Percentiles rank a stretch among this genome's conserved stretches.
phyloP scores from a whole-genome alignment of 176 grass and related monocot genomes.

The Triticum urartu region DNA sequence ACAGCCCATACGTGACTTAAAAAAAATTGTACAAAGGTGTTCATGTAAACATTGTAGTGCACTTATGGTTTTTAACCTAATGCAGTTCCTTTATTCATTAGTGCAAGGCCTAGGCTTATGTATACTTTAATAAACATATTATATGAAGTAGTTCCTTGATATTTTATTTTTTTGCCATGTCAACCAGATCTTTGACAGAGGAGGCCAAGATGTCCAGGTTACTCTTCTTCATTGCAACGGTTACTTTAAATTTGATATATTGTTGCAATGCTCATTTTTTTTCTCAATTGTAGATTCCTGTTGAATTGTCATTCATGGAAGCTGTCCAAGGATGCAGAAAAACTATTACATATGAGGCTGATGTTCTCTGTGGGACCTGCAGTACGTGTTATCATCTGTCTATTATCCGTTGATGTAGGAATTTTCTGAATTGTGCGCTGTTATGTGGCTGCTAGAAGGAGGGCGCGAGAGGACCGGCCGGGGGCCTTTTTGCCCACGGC shows the following conservation, averaged over 20 bases:
- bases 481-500: too few relatives aligned
- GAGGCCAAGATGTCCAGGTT: slow-evolving; percentile 97
- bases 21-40: not conserved
- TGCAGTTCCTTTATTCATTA: slow-evolving; percentile 17
- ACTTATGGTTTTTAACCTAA: not conserved
- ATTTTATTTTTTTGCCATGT: slow-evolving; percentile 27
- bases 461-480: too few relatives aligned
- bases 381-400: slow-evolving; percentile 54
- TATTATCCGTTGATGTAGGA: slow-evolving; percentile 2
- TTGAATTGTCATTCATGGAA: slow-evolving; percentile 97
- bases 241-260: slow-evolving; percentile 6
- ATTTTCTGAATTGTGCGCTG: not conserved
- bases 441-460: too few relatives aligned
- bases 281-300: slow-evolving; percentile 58
- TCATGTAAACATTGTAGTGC: slow-evolving; percentile 16
- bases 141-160: not conserved
- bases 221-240: slow-evolving; percentile 1
- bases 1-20: not conserved
- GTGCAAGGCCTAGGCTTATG: slow-evolving; percentile 7
- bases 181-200: slow-evolving; percentile 80
- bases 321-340: slow-evolving; percentile 96
- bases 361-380: slow-evolving; percentile 80
- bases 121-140: slow-evolving; percentile 12
- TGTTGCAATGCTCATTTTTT: slow-evolving; percentile 26
- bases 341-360: slow-evolving; percentile 72